Evolutionary conservation across 1,284 basidiomycete species (phyloP).

Genomic region (Trichosporon sp.): DNA sequence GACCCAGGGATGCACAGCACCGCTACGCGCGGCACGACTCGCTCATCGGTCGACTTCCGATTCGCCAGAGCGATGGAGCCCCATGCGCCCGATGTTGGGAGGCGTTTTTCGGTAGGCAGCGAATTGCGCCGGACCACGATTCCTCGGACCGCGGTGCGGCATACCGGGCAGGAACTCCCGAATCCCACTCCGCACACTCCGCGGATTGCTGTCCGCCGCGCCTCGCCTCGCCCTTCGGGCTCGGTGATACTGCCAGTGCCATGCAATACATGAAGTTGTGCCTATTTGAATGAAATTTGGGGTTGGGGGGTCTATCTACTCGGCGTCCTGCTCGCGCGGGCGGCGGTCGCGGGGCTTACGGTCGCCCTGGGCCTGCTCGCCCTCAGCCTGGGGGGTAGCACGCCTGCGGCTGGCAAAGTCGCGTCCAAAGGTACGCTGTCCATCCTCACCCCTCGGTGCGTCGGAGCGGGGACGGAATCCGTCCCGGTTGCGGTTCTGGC

Average conservation of each 20-base stretch:
- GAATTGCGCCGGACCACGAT: neutral
- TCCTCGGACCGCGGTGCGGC: too few species aligned
- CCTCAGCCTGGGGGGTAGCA: neutral
- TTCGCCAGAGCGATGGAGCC: neutral
- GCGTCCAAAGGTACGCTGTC: neutral
- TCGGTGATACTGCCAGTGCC: neutral
- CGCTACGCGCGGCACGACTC: neutral
- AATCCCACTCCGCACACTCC: too few species aligned
- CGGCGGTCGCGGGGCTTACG: too few species aligned
- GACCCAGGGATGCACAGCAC: neutral
- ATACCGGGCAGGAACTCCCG: too few species aligned
- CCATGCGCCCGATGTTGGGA: neutral
- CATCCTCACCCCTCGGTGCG: neutral
- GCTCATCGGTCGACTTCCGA: neutral
- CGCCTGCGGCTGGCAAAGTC: neutral
- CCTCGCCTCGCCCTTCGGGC: neutral
- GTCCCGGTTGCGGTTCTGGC: neutral
- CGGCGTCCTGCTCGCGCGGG: neutral
- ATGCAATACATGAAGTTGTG: conserved; percentile 14
- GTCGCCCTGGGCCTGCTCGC: neutral
- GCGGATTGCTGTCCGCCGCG: too few species aligned
- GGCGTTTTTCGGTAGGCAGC: neutral
- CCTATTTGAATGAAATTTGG: conserved; percentile 9
- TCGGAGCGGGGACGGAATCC: neutral
- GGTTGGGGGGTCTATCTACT: neutral